Evolutionary conservation across 2,329 filamentous ascomycete genomes (phyloP).

Genomic region (Fusarium coffeatum): DNA sequence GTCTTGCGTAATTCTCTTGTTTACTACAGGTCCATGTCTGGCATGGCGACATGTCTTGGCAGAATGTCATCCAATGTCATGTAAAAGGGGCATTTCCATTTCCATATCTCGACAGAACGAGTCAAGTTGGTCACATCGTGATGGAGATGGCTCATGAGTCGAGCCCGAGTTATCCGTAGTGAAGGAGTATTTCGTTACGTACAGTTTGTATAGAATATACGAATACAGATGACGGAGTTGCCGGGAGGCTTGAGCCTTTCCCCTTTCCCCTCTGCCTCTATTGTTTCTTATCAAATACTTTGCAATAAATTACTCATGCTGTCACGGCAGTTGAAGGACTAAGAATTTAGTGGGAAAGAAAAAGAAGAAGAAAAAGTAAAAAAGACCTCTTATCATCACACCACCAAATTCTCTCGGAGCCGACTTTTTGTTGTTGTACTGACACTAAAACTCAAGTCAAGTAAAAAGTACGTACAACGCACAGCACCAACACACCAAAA

Average conservation of each 20-base stretch:
- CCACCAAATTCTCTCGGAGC: constrained; percentile 26
- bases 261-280: background rate
- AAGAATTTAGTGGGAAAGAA: background rate
- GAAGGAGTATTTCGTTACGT: constrained; percentile 30
- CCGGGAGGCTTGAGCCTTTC: constrained; percentile 1
- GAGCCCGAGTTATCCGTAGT: constrained; percentile 25
- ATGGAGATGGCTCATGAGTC: constrained; percentile 20
- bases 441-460: background rate
- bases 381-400: constrained; percentile 17
- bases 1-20: constrained; percentile 7
- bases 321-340: constrained; percentile 23
- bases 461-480: constrained; percentile 18
- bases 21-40: constrained; percentile 20
- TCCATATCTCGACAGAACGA: constrained; percentile 7
- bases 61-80: constrained; percentile 26
- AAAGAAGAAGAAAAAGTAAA: background rate
- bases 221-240: constrained; percentile 10
- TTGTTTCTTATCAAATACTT: background rate
- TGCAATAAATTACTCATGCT: background rate
- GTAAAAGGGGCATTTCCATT: constrained; percentile 4
- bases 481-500: background rate
- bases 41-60: constrained; percentile 28
- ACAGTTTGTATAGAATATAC: constrained; percentile 1
- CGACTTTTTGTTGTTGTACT: constrained; percentile 10
- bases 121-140: constrained; percentile 24